phyloP scores from a whole-genome alignment of 2,329 filamentous ascomycete species.

The Dissoconium aciculare region DNA sequence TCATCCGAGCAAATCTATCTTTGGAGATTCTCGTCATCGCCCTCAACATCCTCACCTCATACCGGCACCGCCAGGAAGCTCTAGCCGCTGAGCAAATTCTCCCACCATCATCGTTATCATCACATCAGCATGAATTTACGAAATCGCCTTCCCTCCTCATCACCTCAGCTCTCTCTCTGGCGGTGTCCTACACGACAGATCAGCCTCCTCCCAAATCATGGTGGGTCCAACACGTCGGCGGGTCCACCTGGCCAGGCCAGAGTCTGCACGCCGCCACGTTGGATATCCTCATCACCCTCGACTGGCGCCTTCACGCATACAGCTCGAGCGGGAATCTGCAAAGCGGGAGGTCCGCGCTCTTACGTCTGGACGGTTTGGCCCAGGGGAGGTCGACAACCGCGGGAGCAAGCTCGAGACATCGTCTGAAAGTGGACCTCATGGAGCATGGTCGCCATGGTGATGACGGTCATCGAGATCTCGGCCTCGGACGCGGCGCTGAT shows the following conservation, averaged over 20 bases:
- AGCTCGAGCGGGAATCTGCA: too few relatives aligned
- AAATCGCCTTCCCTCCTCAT: slow-evolving; percentile 10
- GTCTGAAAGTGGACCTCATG: too few relatives aligned
- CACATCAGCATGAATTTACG: too few relatives aligned
- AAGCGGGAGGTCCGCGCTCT: too few relatives aligned
- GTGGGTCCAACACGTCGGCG: slow-evolving; percentile 16
- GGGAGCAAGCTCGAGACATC: too few relatives aligned
- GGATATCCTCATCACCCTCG: slow-evolving; percentile 13
- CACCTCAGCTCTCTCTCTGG: slow-evolving; percentile 16
- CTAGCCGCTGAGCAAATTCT: slow-evolving; percentile 5
- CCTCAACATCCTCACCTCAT: slow-evolving; percentile 16
- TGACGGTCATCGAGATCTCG: too few relatives aligned
- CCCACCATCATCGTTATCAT: too few relatives aligned
- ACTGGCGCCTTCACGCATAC: slow-evolving; percentile 17
- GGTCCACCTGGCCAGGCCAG: slow-evolving; percentile 8
- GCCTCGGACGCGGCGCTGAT: too few relatives aligned
- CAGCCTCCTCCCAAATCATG: slow-evolving; percentile 10
- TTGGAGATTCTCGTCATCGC: slow-evolving; percentile 18
- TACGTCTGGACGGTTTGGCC: too few relatives aligned
- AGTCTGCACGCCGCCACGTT: slow-evolving; percentile 12
- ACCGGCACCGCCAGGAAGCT: neutral
- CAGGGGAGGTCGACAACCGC: too few relatives aligned
- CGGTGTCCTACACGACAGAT: slow-evolving; percentile 18
- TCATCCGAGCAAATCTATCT: slow-evolving; percentile 16
- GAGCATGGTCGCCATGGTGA: too few relatives aligned